A percentile compares a stretch with the other conserved stretches of the same genome.
Conservation (phyloP, 768 basidiomycete genomes). For the Erythrobasidium yunnanense region DNA sequence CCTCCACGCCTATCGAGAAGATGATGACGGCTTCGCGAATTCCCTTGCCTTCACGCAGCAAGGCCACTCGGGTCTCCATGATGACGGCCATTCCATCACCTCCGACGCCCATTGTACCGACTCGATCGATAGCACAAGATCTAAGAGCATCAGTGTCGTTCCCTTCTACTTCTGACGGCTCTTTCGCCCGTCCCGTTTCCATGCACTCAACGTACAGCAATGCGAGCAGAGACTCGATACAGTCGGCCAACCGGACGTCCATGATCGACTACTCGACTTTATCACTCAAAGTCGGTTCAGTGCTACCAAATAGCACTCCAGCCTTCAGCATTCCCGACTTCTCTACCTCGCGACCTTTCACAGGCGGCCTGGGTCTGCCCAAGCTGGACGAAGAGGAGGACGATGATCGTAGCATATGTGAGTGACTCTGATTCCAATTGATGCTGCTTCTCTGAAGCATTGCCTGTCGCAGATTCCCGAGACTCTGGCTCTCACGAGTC, state of each 20-base stretch:
- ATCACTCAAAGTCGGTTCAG: background rate
- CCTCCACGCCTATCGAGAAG: background rate
- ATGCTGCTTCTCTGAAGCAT: background rate
- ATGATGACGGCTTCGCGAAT: slow-evolving; percentile 17
- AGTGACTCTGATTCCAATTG: background rate
- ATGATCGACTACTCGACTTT: background rate
- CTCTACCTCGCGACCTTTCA: background rate
- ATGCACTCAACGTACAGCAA: background rate
- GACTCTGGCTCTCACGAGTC: slow-evolving; percentile 24
- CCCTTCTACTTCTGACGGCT: background rate
- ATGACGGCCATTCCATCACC: background rate
- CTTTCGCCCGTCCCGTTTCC: background rate
- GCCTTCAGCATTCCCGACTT: background rate
- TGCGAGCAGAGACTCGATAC: background rate
- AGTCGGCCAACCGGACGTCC: background rate
- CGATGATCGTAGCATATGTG: slow-evolving; percentile 20
- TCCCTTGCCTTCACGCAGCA: slow-evolving; percentile 9
- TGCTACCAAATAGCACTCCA: background rate
- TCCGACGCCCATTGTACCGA: background rate
- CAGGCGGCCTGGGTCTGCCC: slow-evolving; percentile 1
- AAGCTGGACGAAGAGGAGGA: slow-evolving; percentile 2
- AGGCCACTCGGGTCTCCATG: slow-evolving; percentile 12
- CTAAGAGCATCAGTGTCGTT: background rate
- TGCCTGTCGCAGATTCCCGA: slow-evolving; percentile 5
- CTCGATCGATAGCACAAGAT: slow-evolving; percentile 11